A percentile compares a stretch with the other conserved stretches of the same genome.
phyloP scores from a whole-genome alignment of 2,329 filamentous ascomycete species.

The Myriosclerotinia scirpicola region DNA sequence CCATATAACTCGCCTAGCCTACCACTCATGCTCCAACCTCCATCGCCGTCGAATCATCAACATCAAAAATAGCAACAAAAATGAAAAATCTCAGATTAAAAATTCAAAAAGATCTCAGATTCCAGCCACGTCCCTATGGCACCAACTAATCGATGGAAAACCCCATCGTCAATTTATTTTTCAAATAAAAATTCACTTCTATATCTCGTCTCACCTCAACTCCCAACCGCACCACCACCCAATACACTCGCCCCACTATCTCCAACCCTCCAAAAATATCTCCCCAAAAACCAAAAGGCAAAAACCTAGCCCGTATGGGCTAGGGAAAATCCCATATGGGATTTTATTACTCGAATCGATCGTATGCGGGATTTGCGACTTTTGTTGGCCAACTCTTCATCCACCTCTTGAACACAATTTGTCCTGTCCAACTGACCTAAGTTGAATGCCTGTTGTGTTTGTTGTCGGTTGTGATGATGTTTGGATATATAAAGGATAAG shows the following conservation, averaged over 20 bases:
- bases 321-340: not conserved
- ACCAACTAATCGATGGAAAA: not conserved
- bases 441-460: not conserved
- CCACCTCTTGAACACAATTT: not conserved
- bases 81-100: not conserved
- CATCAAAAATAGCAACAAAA: not conserved
- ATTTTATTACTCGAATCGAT: not conserved
- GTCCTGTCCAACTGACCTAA: not conserved
- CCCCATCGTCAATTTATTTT: not conserved
- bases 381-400: not conserved
- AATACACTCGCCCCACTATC: not conserved
- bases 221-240: not conserved
- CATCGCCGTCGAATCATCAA: not conserved
- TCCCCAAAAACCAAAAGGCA: not conserved
- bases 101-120: not conserved
- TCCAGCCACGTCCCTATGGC: not conserved
- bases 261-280: not conserved
- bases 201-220: not conserved
- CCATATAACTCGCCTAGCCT: not conserved
- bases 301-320: not conserved
- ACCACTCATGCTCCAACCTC: not conserved
- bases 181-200: not conserved
- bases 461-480: not conserved
- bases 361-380: constrained; percentile 1
- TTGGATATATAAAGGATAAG: constrained; percentile 1